Evolutionary conservation across 805 yeast species (phyloP).

Genomic region (Hanseniaspora thailandica): DNA sequence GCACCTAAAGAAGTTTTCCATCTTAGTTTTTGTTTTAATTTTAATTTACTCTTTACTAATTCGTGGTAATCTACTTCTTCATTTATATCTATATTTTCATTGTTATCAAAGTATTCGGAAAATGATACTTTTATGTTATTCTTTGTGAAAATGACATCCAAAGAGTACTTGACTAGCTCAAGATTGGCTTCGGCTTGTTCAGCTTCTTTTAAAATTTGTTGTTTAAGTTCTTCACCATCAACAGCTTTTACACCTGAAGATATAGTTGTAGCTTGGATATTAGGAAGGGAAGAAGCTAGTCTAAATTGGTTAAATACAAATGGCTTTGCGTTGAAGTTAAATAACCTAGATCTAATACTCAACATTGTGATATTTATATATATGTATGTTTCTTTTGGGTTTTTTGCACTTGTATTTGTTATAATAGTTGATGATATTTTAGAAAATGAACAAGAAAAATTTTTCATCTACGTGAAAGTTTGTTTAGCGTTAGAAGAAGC

Average conservation of each 20-base stretch:
- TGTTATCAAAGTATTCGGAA: slow-evolving; percentile 4
- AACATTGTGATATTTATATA: not conserved
- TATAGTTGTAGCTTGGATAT: not conserved
- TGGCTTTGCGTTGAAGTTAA: not conserved
- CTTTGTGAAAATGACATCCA: not conserved
- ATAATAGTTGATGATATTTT: no score
- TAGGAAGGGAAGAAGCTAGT: not conserved
- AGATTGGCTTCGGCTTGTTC: slow-evolving; percentile 5
- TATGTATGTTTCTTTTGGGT: no score
- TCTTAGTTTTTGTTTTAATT: slow-evolving; percentile 1
- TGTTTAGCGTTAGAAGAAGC: no score
- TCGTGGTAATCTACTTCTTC: slow-evolving; percentile 4
- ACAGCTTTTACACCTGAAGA: not conserved
- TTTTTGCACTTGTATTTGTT: no score
- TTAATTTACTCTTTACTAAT: slow-evolving; percentile 5
- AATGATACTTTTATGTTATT: slow-evolving; percentile 1
- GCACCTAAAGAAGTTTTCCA: slow-evolving; percentile 8
- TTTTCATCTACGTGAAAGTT: no score
- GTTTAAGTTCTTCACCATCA: slow-evolving; percentile 12
- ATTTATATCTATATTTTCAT: not conserved
- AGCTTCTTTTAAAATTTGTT: slow-evolving; percentile 7
- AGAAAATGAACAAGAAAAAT: no score
- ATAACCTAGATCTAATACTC: not conserved
- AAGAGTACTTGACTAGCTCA: slow-evolving; percentile 7
- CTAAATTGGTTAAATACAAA: not conserved